Evolutionary conservation across 148 eudicot species (phyloP).

Genomic region (Rhododendron simsii): DNA sequence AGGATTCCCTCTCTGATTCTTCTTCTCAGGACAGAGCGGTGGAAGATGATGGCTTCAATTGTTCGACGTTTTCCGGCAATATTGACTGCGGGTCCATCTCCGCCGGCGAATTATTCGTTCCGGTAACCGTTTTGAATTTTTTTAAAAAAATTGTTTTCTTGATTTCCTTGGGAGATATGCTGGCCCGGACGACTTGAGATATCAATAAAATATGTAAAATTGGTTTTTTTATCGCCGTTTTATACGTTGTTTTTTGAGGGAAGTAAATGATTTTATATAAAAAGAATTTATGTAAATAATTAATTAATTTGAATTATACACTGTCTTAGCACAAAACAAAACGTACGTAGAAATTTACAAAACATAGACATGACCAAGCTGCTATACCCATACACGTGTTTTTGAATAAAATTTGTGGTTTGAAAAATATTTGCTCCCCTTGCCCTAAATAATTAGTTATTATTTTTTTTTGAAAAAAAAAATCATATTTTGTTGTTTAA

Average conservation of each 20-base stretch:
- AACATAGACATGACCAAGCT: not conserved
- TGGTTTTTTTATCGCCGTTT: not conserved
- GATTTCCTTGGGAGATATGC: not conserved
- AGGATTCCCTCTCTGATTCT: slow-evolving; percentile 35
- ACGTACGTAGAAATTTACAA: not conserved
- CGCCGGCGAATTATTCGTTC: slow-evolving; percentile 49
- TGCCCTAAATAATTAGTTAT: not conserved
- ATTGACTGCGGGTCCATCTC: slow-evolving; percentile 24
- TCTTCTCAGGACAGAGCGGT: slow-evolving; percentile 36
- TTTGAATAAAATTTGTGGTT: not conserved
- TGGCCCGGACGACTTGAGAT: not conserved
- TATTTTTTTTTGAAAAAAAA: too few relatives aligned
- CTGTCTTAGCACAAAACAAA: not conserved
- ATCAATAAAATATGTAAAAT: too few relatives aligned
- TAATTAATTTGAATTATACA: not conserved
- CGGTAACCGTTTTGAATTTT: slow-evolving; percentile 38
- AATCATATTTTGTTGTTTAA: not conserved
- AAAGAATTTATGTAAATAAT: not conserved
- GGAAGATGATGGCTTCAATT: slow-evolving; percentile 28
- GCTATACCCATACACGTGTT: not conserved
- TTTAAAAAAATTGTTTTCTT: too few relatives aligned
- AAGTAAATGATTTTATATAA: not conserved
- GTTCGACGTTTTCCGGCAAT: slow-evolving; percentile 24
- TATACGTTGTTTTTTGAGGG: not conserved
- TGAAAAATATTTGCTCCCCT: too few relatives aligned